phyloP scores from a whole-genome alignment of 2,329 filamentous ascomycete genomes.

The Akanthomyces uredinophilus region DNA sequence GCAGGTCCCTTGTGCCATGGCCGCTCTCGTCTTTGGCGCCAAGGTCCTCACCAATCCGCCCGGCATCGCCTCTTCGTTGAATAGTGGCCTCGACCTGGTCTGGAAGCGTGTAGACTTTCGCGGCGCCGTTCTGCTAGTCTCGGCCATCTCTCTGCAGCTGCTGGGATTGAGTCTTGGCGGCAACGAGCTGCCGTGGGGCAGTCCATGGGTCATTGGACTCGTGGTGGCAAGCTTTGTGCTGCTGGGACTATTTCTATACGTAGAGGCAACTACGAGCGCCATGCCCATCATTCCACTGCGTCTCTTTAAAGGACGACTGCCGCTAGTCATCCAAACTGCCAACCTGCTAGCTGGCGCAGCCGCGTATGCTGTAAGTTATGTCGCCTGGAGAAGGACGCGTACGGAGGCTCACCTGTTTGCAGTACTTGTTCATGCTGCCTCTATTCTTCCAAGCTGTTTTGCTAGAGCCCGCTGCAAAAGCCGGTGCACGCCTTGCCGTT shows the following conservation, averaged over 20 bases:
- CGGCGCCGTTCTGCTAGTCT: conserved; percentile 52
- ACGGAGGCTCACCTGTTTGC: not conserved
- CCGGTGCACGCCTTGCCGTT: conserved; percentile 59
- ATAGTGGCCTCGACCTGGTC: conserved; percentile 31
- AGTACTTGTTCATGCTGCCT: conserved; percentile 65
- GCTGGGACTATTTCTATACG: conserved; percentile 39
- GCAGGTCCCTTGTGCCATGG: conserved; percentile 54
- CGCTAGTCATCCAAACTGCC: conserved; percentile 49
- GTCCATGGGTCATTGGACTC: conserved; percentile 41
- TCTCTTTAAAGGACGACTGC: conserved; percentile 52
- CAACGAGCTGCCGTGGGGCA: conserved; percentile 49
- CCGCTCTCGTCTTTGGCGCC: conserved; percentile 50
- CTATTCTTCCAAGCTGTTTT: conserved; percentile 66
- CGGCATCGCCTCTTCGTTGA: conserved; percentile 22
- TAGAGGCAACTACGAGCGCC: conserved; percentile 45
- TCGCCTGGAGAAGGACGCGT: too few relatives aligned
- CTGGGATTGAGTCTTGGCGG: conserved; percentile 51
- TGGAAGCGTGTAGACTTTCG: conserved; percentile 55
- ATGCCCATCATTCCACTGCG: conserved; percentile 50
- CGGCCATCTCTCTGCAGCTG: conserved; percentile 53
- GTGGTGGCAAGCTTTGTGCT: conserved; percentile 40
- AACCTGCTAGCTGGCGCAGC: conserved; percentile 58
- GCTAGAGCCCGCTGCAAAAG: conserved; percentile 56
- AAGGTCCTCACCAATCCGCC: conserved; percentile 46
- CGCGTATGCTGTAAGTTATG: conserved; percentile 52